Evolutionary conservation across 2,329 filamentous ascomycete genomes (phyloP).

Genomic region (Parastagonospora nodorum): DNA sequence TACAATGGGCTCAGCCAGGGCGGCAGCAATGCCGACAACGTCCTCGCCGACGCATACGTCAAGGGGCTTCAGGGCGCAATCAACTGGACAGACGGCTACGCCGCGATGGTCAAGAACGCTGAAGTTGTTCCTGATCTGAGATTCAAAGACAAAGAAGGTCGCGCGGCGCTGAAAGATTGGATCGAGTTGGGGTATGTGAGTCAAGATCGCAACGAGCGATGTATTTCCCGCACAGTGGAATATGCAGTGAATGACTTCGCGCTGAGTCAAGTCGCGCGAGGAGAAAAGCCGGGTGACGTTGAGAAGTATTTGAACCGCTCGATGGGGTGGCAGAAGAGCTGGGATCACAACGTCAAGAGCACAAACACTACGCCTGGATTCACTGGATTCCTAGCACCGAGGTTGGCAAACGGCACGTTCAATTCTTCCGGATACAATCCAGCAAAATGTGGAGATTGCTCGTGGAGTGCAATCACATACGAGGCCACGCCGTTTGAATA

Average conservation of each 20-base stretch:
- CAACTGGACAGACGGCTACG: constrained; percentile 70
- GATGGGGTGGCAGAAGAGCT: constrained; percentile 25
- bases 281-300: constrained; percentile 43
- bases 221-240: constrained; percentile 46
- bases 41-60: constrained; percentile 72
- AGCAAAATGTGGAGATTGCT: constrained; percentile 42
- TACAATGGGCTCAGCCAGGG: constrained; percentile 72
- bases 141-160: constrained; percentile 68
- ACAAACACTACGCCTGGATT: constrained; percentile 27
- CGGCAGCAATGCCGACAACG: constrained; percentile 71
- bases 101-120: constrained; percentile 72
- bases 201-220: constrained; percentile 32
- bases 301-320: constrained; percentile 46
- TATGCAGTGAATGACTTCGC: constrained; percentile 49
- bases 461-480: constrained; percentile 44
- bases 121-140: constrained; percentile 57
- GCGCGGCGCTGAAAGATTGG: constrained; percentile 73
- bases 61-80: constrained; percentile 67
- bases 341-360: constrained; percentile 19
- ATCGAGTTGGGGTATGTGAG: constrained; percentile 64
- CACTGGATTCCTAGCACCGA: constrained; percentile 27
- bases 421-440: constrained; percentile 41
- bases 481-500: constrained; percentile 49
- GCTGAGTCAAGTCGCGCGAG: constrained; percentile 43
- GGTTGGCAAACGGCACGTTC: constrained; percentile 21